Evolutionary conservation across 129 eudicot species (phyloP), one percentile per base, ranked within the genome.

Genomic region (Cynara cardunculus): DNA sequence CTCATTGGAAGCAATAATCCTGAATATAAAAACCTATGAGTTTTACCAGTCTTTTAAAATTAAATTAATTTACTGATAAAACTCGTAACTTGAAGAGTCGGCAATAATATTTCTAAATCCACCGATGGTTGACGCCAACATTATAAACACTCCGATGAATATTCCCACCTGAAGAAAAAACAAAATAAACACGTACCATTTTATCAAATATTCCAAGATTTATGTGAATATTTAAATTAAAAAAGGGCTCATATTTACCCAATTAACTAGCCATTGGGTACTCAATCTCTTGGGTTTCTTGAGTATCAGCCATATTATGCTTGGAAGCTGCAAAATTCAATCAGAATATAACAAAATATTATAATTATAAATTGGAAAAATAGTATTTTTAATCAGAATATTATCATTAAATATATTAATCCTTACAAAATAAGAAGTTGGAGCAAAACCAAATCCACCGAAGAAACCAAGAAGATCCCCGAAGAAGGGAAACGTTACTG

Each of bases 381-480:
- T 56, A 1, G n/a, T n/a, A 56, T 6, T n/a, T 56, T 5, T 4
- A 56, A 19, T 56, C 10, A n/a, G 1, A 56, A 56, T 41, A 37
- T 4, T 12, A 18, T 28, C 39, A 59, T 28, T 56, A 5, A 24
- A 21, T 11, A 44, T 71, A 22, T 5, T 16, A 62, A 74, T 31
- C 7, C 94, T 95, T 86, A 95, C 97, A 77, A 95, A 87, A 75
- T 92, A 95, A 80, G 99, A 90, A 62, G 99, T 95, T 32, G 99
- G 93, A 78, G 97, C 93, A 78, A 92, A 90, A 31, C 97, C 99
- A 88, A 95, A 92, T 85, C 99, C 99, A 65, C 99, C 99, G 41
- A 95, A 95, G 80, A 95, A 92, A 56, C 99, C 99, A 74, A 95
- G 99, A 74, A 92, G 95, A 86, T 92, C 99, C 0, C 97, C 99